phyloP scores from a whole-genome alignment of 805 yeast genomes.

The Kodamaea sagamina region DNA sequence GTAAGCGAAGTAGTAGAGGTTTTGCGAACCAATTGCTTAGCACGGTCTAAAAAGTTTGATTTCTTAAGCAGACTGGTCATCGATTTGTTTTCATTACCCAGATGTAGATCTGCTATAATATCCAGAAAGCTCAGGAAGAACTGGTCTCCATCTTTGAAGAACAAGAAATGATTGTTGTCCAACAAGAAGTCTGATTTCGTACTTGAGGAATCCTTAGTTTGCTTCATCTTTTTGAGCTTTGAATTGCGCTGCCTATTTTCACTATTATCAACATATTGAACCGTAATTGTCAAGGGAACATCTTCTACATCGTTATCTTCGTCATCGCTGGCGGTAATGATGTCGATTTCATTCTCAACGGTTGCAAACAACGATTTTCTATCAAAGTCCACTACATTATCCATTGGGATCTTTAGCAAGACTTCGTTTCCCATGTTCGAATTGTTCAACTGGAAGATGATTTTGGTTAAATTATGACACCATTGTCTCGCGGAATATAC shows the following conservation, averaged over 20 bases:
- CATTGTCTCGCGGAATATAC: constrained; percentile 74
- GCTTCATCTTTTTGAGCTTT: constrained; percentile 13
- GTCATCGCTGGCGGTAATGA: constrained; percentile 12
- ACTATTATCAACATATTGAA: constrained; percentile 51
- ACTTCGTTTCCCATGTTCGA: constrained; percentile 72
- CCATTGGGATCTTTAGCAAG: constrained; percentile 73
- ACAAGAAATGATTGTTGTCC: constrained; percentile 72
- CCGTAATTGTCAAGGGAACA: constrained; percentile 41
- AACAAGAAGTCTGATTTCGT: constrained; percentile 42
- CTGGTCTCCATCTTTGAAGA: constrained; percentile 52
- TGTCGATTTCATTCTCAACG: constrained; percentile 12
- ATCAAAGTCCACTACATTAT: constrained; percentile 63
- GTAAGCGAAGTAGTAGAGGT: constrained; percentile 3
- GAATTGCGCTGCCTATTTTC: constrained; percentile 5
- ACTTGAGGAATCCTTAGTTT: not conserved
- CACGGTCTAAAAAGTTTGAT: constrained; percentile 10
- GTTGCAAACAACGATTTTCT: constrained; percentile 51
- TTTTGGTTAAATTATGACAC: constrained; percentile 73
- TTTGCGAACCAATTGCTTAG: constrained; percentile 14
- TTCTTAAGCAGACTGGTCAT: constrained; percentile 3
- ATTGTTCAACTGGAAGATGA: constrained; percentile 62
- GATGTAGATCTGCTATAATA: constrained; percentile 20
- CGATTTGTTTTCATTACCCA: constrained; percentile 8
- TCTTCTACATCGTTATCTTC: constrained; percentile 16
- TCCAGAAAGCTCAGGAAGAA: constrained; percentile 44